Evolutionary conservation across 208 protist genomes (phyloP).

Genomic region (Acanthamoeba culbertsoni): DNA sequence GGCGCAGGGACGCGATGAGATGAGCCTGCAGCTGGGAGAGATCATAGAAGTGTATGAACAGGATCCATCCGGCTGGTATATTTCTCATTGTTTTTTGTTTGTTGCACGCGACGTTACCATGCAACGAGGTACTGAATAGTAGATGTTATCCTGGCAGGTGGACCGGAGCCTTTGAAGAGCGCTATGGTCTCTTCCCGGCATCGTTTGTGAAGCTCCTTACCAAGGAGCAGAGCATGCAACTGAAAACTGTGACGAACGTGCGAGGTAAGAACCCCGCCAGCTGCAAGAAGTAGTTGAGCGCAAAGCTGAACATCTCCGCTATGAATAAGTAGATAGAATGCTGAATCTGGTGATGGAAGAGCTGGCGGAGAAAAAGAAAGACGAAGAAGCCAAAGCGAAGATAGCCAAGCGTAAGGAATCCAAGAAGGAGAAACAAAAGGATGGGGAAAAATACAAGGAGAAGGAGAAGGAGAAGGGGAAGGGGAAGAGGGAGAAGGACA

Average conservation of each 20-base stretch:
- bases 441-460: not conserved
- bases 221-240: not conserved
- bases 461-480: not conserved
- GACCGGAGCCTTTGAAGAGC: conserved; percentile 23
- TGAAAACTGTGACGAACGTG: not conserved
- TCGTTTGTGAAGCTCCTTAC: not conserved
- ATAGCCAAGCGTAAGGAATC: not conserved
- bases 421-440: not conserved
- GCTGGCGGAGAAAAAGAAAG: not conserved
- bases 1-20: not conserved
- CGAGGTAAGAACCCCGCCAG: not conserved
- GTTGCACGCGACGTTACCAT: no score
- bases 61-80: not conserved
- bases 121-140: no score
- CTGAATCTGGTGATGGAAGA: not conserved
- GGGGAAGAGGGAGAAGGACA: not conserved
- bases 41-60: conserved; percentile 14
- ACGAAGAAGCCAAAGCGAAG: not conserved
- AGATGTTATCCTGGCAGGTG: not conserved
- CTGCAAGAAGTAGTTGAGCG: no score
- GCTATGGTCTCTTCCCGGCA: conserved; percentile 37
- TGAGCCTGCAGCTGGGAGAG: conserved; percentile 25
- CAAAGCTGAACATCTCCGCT: not conserved
- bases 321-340: not conserved
- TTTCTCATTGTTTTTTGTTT: not conserved